A percentile compares a stretch with the other conserved stretches of the same genome.
Conservation (phyloP, 2,329 filamentous ascomycete genomes). For the Neopestalotiopsis sp. region DNA sequence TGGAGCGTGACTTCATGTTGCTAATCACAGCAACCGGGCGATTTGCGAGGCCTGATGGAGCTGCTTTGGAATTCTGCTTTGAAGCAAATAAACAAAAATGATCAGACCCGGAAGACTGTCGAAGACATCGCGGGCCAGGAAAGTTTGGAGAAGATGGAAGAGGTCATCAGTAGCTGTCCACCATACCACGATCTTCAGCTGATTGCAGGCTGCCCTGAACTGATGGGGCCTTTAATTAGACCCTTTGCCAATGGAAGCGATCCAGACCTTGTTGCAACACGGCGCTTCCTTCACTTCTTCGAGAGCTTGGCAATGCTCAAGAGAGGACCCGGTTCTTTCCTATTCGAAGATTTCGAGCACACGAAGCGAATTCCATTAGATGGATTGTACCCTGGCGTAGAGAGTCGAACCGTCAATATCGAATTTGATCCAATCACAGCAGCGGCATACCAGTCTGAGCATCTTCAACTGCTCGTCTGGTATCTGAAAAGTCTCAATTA, state of each 20-base stretch:
- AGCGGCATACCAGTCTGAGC: conserved; percentile 27
- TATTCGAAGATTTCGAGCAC: conserved; percentile 27
- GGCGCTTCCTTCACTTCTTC: conserved; percentile 29
- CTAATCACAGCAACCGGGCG: conserved; percentile 33
- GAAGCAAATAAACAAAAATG: neutral
- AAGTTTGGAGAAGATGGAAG: neutral
- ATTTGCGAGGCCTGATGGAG: conserved; percentile 29
- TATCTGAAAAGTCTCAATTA: conserved; percentile 26
- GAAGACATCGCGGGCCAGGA: neutral
- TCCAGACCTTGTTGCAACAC: conserved; percentile 26
- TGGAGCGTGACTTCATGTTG: conserved; percentile 32
- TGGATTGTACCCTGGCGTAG: conserved; percentile 30
- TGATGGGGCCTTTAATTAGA: neutral
- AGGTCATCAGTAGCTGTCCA: neutral
- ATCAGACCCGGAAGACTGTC: neutral
- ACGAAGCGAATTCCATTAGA: conserved; percentile 25
- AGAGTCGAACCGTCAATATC: conserved; percentile 31
- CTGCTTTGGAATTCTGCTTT: conserved; percentile 29
- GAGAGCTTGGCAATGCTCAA: conserved; percentile 33
- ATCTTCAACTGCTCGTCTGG: conserved; percentile 25
- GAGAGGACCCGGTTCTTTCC: conserved; percentile 30
- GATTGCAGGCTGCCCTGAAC: neutral
- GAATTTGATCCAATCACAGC: conserved; percentile 22
- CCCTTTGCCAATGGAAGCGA: neutral
- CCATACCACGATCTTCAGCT: neutral